Evolutionary conservation across 2,329 filamentous ascomycete genomes (phyloP).

Genomic region (Aureobasidium musti): DNA sequence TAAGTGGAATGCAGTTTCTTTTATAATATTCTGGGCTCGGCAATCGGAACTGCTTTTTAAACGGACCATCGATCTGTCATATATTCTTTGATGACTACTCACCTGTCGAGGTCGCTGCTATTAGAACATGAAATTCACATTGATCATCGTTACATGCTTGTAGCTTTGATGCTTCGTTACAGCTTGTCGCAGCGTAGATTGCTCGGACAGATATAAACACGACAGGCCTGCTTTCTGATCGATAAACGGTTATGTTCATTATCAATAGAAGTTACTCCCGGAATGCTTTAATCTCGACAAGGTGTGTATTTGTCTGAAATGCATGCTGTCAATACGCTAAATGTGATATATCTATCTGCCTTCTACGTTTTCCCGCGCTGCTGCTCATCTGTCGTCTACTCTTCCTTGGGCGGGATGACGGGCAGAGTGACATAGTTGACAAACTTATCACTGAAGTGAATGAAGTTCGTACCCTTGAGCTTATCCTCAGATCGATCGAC

Average conservation of each 20-base stretch:
- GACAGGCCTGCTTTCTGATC: neutral
- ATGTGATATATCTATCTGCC: neutral
- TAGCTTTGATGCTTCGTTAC: neutral
- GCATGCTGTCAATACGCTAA: neutral
- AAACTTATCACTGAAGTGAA: conserved; percentile 54
- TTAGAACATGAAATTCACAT: no score
- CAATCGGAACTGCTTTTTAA: no score
- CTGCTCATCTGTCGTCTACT: neutral
- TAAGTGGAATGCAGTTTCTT: neutral
- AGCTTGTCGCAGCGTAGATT: neutral
- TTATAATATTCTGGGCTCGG: conserved; percentile 8
- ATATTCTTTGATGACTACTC: neutral
- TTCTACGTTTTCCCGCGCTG: neutral
- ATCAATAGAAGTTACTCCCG: neutral
- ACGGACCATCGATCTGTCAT: no score
- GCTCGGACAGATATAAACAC: neutral
- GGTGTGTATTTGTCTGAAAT: neutral
- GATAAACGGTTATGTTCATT: neutral
- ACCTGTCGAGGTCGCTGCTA: neutral
- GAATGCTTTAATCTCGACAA: neutral
- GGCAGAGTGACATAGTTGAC: conserved; percentile 58
- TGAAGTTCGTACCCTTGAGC: conserved; percentile 54
- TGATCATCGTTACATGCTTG: no score
- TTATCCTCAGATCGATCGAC: conserved; percentile 50
- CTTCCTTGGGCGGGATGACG: conserved; percentile 50